Conservation (phyloP, 1,139 yeast species). For the Taiozyma sp. region DNA sequence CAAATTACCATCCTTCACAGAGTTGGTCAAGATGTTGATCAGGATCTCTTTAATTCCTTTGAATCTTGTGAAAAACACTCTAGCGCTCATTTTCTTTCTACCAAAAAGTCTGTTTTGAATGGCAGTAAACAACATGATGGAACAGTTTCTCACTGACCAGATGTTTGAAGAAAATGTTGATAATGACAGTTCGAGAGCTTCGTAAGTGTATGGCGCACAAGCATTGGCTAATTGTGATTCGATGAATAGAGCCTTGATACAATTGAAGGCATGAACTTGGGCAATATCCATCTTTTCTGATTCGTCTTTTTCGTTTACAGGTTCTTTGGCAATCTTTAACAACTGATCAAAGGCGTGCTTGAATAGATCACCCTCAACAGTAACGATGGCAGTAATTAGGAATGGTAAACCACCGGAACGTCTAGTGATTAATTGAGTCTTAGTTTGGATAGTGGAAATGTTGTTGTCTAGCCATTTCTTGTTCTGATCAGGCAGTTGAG, state of each 20-base stretch:
- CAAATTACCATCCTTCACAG: slow-evolving; percentile 32
- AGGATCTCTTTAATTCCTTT: slow-evolving; percentile 48
- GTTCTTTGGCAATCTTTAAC: slow-evolving; percentile 45
- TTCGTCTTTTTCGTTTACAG: slow-evolving; percentile 41
- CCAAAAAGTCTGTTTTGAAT: slow-evolving; percentile 79
- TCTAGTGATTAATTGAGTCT: slow-evolving; percentile 70
- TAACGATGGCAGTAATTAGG: slow-evolving; percentile 66
- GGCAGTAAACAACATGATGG: slow-evolving; percentile 88
- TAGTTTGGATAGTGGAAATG: slow-evolving; percentile 46
- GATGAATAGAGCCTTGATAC: slow-evolving; percentile 66
- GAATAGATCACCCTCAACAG: slow-evolving; percentile 47
- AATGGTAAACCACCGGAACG: slow-evolving; percentile 91
- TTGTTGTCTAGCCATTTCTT: slow-evolving; percentile 52
- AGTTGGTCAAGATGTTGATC: slow-evolving; percentile 36
- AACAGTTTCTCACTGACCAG: slow-evolving; percentile 91
- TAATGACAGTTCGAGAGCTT: slow-evolving; percentile 57
- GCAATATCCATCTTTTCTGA: slow-evolving; percentile 68
- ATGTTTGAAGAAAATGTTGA: slow-evolving; percentile 55
- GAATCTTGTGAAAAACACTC: slow-evolving; percentile 64
- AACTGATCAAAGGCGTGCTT: slow-evolving; percentile 47
- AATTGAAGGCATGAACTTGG: slow-evolving; percentile 91
- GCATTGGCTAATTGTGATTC: slow-evolving; percentile 60
- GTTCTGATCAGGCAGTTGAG: slow-evolving; percentile 36
- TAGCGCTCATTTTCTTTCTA: slow-evolving; percentile 49
- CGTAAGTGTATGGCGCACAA: slow-evolving; percentile 49